Evolutionary conservation across 192 early-diverging fungal species (phyloP).

Genomic region (Mortierella hygrophila): DNA sequence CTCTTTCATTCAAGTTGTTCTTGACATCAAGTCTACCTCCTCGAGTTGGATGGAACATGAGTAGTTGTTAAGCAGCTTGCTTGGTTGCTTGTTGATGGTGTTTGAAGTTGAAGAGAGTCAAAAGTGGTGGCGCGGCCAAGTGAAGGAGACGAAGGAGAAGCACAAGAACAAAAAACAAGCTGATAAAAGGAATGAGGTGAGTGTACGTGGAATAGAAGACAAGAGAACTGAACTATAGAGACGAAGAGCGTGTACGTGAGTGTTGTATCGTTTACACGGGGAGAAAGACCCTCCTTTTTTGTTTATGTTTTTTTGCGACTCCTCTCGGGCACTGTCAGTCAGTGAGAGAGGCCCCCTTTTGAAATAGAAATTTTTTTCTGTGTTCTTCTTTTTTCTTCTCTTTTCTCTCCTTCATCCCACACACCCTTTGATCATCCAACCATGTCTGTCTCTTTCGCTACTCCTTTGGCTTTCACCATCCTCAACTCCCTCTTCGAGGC

Average conservation of each 20-base stretch:
- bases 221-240: neutral
- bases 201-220: conserved; percentile 8
- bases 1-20: neutral
- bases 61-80: neutral
- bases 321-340: neutral
- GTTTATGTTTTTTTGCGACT: conserved; percentile 18
- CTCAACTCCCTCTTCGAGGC: conserved; percentile 85
- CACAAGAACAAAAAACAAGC: too few species aligned
- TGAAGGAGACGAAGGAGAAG: too few species aligned
- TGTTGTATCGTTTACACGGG: neutral
- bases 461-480: conserved; percentile 72
- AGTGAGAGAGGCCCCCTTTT: neutral
- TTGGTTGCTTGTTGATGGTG: neutral
- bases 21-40: conserved; percentile 19
- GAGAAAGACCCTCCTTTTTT: neutral
- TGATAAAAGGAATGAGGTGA: too few species aligned
- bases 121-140: too few species aligned
- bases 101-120: neutral
- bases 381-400: conserved; percentile 32
- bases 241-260: conserved; percentile 9
- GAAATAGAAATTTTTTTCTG: conserved; percentile 31
- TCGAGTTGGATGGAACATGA: conserved; percentile 57
- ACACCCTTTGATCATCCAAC: conserved; percentile 25
- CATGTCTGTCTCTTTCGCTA: conserved; percentile 78
- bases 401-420: conserved; percentile 19